Percentiles rank a stretch among this genome's conserved stretches.
phyloP scores from a whole-genome alignment of 129 eudicot genomes.

The Arctium minus region DNA sequence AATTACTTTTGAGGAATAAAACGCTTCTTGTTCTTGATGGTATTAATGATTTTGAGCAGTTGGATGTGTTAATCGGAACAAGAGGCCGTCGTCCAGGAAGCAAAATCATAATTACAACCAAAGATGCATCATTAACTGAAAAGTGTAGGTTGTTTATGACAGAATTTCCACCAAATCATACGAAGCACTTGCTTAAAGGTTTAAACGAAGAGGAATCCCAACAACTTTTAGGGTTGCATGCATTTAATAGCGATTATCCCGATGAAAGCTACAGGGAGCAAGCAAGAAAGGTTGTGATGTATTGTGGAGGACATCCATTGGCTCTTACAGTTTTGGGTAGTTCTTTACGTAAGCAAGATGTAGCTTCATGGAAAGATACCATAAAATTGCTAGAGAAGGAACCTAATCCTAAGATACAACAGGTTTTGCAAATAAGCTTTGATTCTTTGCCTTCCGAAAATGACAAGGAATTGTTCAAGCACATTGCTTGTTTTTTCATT shows the following conservation, averaged over 20 bases:
- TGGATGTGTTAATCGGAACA: slow-evolving; percentile 21
- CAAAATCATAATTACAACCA: slow-evolving; percentile 32
- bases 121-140: not conserved
- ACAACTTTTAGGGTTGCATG: slow-evolving; percentile 25
- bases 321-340: slow-evolving; percentile 12
- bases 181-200: not conserved
- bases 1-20: slow-evolving; percentile 2
- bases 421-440: not conserved
- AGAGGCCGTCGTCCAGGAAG: slow-evolving; percentile 16
- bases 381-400: not conserved
- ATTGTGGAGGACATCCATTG: slow-evolving; percentile 15
- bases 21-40: slow-evolving; percentile 27
- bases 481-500: not conserved
- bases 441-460: slow-evolving; percentile 5
- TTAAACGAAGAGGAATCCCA: not conserved
- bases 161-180: not conserved
- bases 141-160: not conserved
- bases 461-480: slow-evolving; percentile 1
- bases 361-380: slow-evolving; percentile 12
- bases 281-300: not conserved
- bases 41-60: slow-evolving; percentile 11
- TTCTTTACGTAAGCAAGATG: not conserved
- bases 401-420: not conserved
- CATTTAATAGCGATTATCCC: slow-evolving; percentile 17
- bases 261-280: not conserved